Evolutionary conservation across 225 moss, liverwort and hornwort species (phyloP).

Genomic region (Asterella californica): DNA sequence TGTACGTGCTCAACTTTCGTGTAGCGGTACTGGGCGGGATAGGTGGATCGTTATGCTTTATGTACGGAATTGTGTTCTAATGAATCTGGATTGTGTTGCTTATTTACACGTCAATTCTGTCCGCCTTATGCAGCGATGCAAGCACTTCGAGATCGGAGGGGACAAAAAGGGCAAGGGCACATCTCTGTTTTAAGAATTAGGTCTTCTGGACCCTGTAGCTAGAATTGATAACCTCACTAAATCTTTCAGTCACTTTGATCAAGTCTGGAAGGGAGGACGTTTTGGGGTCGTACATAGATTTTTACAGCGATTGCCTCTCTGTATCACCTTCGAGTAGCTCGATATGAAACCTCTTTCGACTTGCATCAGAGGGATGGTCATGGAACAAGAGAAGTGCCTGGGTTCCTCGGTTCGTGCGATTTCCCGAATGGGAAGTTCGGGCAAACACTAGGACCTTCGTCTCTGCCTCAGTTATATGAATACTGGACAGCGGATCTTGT

Average conservation of each 20-base stretch:
- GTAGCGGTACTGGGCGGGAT: background rate
- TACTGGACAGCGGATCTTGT: background rate
- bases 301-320: background rate
- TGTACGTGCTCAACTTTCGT: background rate
- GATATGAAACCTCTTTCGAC: background rate
- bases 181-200: constrained; percentile 64
- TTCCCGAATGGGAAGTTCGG: background rate
- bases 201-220: background rate
- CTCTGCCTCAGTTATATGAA: background rate
- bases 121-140: constrained; percentile 62
- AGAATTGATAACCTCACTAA: background rate
- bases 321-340: background rate
- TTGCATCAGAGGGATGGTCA: background rate
- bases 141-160: constrained; percentile 95
- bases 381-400: background rate
- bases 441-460: background rate
- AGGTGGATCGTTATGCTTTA: background rate
- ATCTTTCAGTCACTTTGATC: background rate
- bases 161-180: constrained; percentile 99
- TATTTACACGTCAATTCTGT: background rate
- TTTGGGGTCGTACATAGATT: constrained; percentile 2
- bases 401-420: background rate
- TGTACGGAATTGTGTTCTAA: background rate
- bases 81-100: background rate
- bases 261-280: background rate